Evolutionary conservation across 2,329 filamentous ascomycete genomes (phyloP).

Genomic region (Nemania diffusa): DNA sequence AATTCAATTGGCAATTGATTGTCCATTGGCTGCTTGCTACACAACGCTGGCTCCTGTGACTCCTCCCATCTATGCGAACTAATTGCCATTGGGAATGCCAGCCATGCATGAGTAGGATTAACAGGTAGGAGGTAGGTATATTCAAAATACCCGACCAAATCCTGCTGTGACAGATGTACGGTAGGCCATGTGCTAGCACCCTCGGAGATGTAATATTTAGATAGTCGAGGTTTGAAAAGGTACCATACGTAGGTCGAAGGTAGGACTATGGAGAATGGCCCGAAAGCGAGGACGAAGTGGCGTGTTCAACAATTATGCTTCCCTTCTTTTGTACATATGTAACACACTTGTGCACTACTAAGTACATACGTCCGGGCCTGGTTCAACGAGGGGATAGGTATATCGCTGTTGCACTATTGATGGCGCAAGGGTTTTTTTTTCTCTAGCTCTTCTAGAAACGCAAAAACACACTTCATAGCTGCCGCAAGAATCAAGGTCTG

Average conservation of each 20-base stretch:
- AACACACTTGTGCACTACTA: too few relatives aligned
- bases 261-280: background rate
- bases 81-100: background rate
- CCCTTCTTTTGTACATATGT: background rate
- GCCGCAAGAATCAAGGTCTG: constrained; percentile 4
- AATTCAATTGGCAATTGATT: constrained; percentile 16
- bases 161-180: background rate
- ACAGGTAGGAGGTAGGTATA: background rate
- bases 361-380: background rate
- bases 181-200: background rate
- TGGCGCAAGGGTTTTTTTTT: constrained; percentile 8
- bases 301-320: background rate
- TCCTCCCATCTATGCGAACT: background rate
- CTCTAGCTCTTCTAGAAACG: constrained; percentile 4
- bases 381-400: background rate
- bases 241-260: background rate
- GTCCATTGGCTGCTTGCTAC: background rate
- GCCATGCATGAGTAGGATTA: background rate
- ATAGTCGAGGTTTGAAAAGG: background rate
- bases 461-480: constrained; percentile 1
- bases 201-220: background rate
- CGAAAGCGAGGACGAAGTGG: background rate
- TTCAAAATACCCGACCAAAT: background rate
- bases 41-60: background rate
- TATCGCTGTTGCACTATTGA: background rate